These are phyloP conservation scores for Barnettozyma vustinii DNA, from an alignment of 805 yeast species.

Conservation along the genomic window DNA sequence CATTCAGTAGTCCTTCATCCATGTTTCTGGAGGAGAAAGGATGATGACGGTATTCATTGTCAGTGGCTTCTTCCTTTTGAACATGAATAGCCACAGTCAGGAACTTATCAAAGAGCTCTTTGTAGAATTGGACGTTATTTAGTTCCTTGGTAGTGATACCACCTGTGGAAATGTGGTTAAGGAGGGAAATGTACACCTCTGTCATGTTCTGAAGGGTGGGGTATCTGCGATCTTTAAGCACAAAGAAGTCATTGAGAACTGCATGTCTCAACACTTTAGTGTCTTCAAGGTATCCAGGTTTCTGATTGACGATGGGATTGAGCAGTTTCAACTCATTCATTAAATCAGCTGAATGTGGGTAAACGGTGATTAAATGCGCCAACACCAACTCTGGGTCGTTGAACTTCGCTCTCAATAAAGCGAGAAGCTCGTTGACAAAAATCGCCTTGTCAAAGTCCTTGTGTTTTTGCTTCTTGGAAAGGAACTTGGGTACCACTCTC, in stretches of 20 bases:
- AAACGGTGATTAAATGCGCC: conserved; percentile 20
- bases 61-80: conserved; percentile 4
- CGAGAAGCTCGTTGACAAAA: conserved; percentile 16
- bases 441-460: conserved; percentile 1
- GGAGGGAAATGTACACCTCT: conserved; percentile 13
- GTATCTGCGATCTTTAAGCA: background rate
- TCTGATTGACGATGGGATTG: conserved; percentile 10
- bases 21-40: conserved; percentile 11
- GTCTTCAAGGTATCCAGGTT: background rate
- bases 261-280: conserved; percentile 2
- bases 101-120: background rate
- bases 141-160: background rate
- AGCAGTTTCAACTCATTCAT: conserved; percentile 17
- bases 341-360: conserved; percentile 8
- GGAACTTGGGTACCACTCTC: conserved; percentile 13
- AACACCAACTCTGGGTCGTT: conserved; percentile 17
- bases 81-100: background rate
- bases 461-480: conserved; percentile 5
- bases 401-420: conserved; percentile 15
- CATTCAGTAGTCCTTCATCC: conserved; percentile 16
- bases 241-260: conserved; percentile 9
- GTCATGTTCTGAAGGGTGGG: conserved; percentile 15
- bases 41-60: conserved; percentile 5
- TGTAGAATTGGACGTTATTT: background rate
- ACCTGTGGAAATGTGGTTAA: conserved; percentile 12